phyloP scores from a whole-genome alignment of 768 basidiomycete species.

The Podaxis sp. region DNA sequence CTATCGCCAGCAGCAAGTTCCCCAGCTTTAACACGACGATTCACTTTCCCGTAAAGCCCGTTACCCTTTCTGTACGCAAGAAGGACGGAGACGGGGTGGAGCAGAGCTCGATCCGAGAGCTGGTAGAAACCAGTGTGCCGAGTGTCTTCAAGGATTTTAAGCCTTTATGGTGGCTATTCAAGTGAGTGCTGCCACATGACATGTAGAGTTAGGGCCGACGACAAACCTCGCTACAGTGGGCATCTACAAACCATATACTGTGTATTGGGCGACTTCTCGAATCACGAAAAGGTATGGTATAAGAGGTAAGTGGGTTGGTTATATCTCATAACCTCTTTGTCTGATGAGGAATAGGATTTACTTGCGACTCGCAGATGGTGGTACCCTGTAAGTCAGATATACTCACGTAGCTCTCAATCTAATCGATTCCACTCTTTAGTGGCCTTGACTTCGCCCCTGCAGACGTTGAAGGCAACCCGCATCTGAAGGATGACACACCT shows the following conservation, averaged over 20 bases:
- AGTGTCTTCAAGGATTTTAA: constrained; percentile 38
- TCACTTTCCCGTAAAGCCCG: constrained; percentile 37
- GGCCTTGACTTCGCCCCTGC: constrained; percentile 64
- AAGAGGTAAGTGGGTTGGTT: constrained; percentile 34
- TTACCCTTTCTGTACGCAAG: constrained; percentile 29
- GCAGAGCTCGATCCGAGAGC: constrained; percentile 30
- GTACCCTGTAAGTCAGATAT: constrained; percentile 50
- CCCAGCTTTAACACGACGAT: constrained; percentile 24
- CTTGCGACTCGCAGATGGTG: constrained; percentile 54
- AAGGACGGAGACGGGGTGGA: constrained; percentile 24
- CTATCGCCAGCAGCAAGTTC: constrained; percentile 19
- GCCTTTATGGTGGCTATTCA: constrained; percentile 47
- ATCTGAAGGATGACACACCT: constrained; percentile 37
- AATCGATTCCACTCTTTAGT: constrained; percentile 25
- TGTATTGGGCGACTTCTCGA: constrained; percentile 57
- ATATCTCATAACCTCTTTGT: neutral
- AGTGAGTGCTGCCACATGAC: constrained; percentile 24
- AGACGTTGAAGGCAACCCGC: constrained; percentile 24
- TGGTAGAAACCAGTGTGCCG: constrained; percentile 38
- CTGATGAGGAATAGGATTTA: constrained; percentile 30
- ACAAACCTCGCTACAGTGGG: constrained; percentile 33
- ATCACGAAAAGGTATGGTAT: constrained; percentile 51
- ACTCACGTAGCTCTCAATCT: neutral
- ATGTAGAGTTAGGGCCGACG: neutral
- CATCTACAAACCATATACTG: constrained; percentile 63